Conservation (phyloP, 2,329 filamentous ascomycete genomes). For the Whalleya microplaca region DNA sequence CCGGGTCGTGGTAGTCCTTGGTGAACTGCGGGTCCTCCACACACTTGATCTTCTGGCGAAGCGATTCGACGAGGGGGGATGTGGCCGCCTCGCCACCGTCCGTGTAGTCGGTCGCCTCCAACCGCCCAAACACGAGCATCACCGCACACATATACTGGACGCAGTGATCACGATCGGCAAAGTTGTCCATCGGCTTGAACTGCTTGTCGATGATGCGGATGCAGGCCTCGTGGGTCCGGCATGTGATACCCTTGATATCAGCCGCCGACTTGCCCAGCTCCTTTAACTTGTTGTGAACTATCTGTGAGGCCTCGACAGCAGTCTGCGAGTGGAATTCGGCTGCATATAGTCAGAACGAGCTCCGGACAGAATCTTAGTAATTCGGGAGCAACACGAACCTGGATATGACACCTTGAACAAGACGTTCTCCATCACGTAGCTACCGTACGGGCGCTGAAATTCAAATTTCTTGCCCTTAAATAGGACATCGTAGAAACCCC, state of each 20-base stretch:
- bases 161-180: conserved; percentile 98
- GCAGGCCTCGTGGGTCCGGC: conserved; percentile 97
- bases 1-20: conserved; percentile 90
- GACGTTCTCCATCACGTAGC: conserved; percentile 99
- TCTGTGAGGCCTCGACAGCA: conserved; percentile 91
- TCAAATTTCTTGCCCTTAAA: conserved; percentile 96
- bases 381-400: conserved; percentile 55
- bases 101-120: conserved; percentile 90
- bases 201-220: conserved; percentile 99
- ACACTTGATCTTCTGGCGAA: conserved; percentile 92
- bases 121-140: conserved; percentile 94
- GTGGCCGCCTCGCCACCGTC: conserved; percentile 92
- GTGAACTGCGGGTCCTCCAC: conserved; percentile 97
- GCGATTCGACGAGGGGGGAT: conserved; percentile 84
- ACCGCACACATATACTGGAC: conserved; percentile 99
- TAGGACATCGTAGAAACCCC: conserved; percentile 98
- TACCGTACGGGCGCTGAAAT: conserved; percentile 95
- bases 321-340: conserved; percentile 99
- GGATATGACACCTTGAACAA: conserved; percentile 99
- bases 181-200: conserved; percentile 99
- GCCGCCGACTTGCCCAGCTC: conserved; percentile 85
- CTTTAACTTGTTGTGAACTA: conserved; percentile 82
- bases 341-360: conserved; percentile 26
- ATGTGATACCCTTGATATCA: conserved; percentile 91
- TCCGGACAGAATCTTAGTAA: not conserved